These are phyloP conservation scores for Boletus mariae DNA, from an alignment of 1,284 basidiomycete species.

Conservation along the genomic window DNA sequence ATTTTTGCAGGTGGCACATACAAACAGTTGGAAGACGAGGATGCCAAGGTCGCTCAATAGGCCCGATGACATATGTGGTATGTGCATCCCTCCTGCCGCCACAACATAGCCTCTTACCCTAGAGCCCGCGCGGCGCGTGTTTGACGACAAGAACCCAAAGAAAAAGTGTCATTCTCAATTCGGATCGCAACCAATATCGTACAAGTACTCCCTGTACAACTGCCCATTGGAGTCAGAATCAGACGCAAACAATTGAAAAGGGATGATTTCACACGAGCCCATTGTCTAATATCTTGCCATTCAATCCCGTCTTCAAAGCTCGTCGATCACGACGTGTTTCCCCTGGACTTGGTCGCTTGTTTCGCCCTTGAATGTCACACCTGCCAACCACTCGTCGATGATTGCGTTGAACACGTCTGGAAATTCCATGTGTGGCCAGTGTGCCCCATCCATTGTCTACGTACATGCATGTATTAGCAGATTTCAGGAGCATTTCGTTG, in stretches of 20 bases:
- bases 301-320: constrained; percentile 9
- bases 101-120: too few relatives aligned
- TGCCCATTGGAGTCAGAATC: neutral
- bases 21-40: too few relatives aligned
- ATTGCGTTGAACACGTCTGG: constrained; percentile 47
- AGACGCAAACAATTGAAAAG: neutral
- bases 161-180: neutral
- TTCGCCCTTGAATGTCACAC: neutral
- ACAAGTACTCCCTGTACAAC: neutral
- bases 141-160: neutral
- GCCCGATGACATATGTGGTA: too few relatives aligned
- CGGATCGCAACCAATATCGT: neutral
- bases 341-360: neutral
- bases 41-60: too few relatives aligned
- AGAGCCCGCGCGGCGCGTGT: neutral
- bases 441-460: constrained; percentile 47
- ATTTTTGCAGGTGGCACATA: too few relatives aligned
- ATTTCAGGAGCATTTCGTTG: neutral
- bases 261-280: neutral
- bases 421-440: constrained; percentile 62
- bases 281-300: neutral
- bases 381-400: constrained; percentile 40
- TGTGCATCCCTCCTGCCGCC: too few relatives aligned
- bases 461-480: constrained; percentile 2
- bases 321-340: constrained; percentile 2